A percentile compares a stretch with the other conserved stretches of the same genome.
phyloP scores from a whole-genome alignment of 495 filamentous ascomycete species.

The Sordaria brevicollis region DNA sequence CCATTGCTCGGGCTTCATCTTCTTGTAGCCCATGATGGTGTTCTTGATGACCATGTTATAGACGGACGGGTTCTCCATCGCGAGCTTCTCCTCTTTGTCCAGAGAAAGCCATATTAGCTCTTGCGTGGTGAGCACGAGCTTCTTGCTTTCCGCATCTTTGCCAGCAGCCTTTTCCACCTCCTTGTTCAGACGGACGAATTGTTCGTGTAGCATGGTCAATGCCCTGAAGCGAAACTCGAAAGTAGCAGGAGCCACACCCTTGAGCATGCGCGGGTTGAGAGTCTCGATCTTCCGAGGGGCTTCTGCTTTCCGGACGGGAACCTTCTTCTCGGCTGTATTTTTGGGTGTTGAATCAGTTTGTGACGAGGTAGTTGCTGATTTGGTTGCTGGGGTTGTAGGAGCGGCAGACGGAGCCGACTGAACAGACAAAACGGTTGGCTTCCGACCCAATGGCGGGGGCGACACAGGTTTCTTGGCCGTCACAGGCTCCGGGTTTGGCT shows the following conservation, averaged over 20 bases:
- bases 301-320: slow-evolving; percentile 3
- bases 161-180: slow-evolving; percentile 43
- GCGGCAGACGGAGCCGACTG: not conserved
- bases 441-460: slow-evolving; percentile 24
- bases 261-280: slow-evolving; percentile 73
- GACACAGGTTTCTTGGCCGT: slow-evolving; percentile 19
- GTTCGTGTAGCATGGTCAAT: slow-evolving; percentile 61
- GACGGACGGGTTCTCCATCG: slow-evolving; percentile 51
- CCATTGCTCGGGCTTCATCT: slow-evolving; percentile 63
- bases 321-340: not conserved
- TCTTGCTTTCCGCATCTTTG: slow-evolving; percentile 20
- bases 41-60: slow-evolving; percentile 78
- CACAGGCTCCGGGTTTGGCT: not conserved
- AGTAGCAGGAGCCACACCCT: slow-evolving; percentile 51
- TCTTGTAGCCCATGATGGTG: slow-evolving; percentile 60
- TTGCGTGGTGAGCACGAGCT: slow-evolving; percentile 51
- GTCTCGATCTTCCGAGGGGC: slow-evolving; percentile 33
- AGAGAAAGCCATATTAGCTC: slow-evolving; percentile 68
- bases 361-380: not conserved
- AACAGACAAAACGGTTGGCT: not conserved
- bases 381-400: not conserved
- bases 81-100: slow-evolving; percentile 74
- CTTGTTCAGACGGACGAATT: slow-evolving; percentile 63
- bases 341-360: not conserved
- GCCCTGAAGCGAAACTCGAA: slow-evolving; percentile 59